Base-by-base conservation (phyloP, 371 early-diverging fungal genomes). In the Lichtheimia hyalospora region DNA sequence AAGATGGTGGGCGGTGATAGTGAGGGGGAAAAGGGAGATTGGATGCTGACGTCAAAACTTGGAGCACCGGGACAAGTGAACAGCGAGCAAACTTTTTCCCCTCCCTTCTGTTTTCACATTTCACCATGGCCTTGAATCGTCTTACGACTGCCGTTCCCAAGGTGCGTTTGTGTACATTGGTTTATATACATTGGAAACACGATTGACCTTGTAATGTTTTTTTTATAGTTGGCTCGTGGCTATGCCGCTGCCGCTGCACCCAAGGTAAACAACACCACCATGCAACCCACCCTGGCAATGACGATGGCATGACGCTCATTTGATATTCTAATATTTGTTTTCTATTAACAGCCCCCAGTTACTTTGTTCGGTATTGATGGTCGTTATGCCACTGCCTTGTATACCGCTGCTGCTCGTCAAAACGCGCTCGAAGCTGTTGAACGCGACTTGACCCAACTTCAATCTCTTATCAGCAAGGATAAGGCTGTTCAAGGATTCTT, bases 381-480 rank as follows among this genome's bases (percentile, higher is more conserved):
- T 68, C 93, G 96, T 69, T 97, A 97, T 71, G 97, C 98, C 60
- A 95, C 96, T 25, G 97, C 98, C 39, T 87, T 97, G 60, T 97
- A 89, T 88, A 84, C 92, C 55, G 98, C 98, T 46, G 97, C 96
- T 24, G 84, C 88, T 66, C 92, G 92, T 71, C 84, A 87, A 81
- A 87, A 90, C 69, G 74, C 71, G 15, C 87, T 97, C 64, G 86
- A 92, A 13, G 74, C 86, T 20, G 96, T 97, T 54, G 96, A 97
- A 70, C 64, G 77, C 59, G 98, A 96, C 58, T 83, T 97, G 62
- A 82, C 77, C 68, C 69, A 79, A 54, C 76, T 97, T 67, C 72
- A 82, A 63, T 55, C 72, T 41, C 68, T 82, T 59, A 77, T 96
- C 61, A 69, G 77, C 63, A 92, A 91, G 85, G 90, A 95, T 75